These are phyloP conservation scores for Backusella macrospora DNA, from an alignment of 192 early-diverging fungal genomes.

Conservation along the genomic window DNA sequence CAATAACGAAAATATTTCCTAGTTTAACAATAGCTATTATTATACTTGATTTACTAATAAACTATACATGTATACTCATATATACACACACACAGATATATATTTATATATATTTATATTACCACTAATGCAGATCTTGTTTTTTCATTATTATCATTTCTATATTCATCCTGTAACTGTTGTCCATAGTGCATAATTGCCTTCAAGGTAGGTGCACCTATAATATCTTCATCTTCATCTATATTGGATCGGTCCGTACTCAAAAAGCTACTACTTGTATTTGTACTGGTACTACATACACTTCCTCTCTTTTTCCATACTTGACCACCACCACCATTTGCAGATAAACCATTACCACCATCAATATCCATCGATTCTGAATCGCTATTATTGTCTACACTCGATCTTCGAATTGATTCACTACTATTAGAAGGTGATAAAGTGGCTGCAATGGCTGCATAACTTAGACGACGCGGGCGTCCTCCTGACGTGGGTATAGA, in stretches of 20 bases:
- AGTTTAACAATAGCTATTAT: constrained; percentile 16
- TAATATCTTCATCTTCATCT: background rate
- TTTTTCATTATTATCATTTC: constrained; percentile 17
- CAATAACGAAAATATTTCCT: constrained; percentile 73
- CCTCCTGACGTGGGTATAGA: background rate
- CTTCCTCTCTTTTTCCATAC: constrained; percentile 1
- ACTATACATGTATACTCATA: background rate
- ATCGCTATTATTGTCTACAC: background rate
- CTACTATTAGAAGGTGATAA: constrained; percentile 4
- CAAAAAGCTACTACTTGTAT: background rate
- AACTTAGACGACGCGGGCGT: constrained; percentile 26
- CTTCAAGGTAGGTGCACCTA: constrained; percentile 10
- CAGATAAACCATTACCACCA: background rate
- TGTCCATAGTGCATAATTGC: constrained; percentile 54
- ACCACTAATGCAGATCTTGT: constrained; percentile 20
- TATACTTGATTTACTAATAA: too few relatives aligned
- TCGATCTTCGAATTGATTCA: background rate
- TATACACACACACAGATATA: background rate
- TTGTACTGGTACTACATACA: constrained; percentile 1
- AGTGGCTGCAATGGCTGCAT: constrained; percentile 32
- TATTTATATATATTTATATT: constrained; percentile 11
- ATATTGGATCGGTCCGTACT: background rate
- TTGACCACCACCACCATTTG: background rate
- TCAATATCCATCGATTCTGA: constrained; percentile 16
- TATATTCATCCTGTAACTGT: constrained; percentile 56